These are phyloP conservation scores for Eruca vesicaria DNA, from an alignment of 441 rosid genomes.

Conservation along the genomic window DNA sequence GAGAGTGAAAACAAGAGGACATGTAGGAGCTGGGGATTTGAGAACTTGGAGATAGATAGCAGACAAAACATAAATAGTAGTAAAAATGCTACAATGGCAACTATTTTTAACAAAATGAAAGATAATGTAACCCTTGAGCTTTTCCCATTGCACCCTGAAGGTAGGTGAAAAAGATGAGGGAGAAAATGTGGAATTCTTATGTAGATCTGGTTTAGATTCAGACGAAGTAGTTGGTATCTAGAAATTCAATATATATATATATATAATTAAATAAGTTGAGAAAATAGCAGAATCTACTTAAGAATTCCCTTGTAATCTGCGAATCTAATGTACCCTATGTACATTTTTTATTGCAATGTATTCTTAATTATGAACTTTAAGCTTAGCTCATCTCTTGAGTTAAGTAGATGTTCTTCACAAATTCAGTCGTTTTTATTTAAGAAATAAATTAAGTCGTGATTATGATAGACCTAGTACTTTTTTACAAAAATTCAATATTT, in stretches of 20 bases:
- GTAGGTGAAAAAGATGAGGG: constrained; percentile 34
- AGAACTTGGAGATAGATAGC: constrained; percentile 60
- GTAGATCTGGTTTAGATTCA: constrained; percentile 32
- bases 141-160: constrained; percentile 94
- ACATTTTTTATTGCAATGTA: constrained; percentile 5
- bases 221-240: constrained; percentile 23
- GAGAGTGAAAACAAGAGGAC: constrained; percentile 76
- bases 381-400: neutral
- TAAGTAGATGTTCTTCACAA: neutral
- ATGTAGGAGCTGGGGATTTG: constrained; percentile 87
- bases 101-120: constrained; percentile 25
- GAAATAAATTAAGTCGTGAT: neutral
- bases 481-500: constrained; percentile 4
- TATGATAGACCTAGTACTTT: neutral
- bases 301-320: constrained; percentile 31
- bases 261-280: neutral
- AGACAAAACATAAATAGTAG: constrained; percentile 34
- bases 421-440: neutral
- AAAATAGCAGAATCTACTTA: constrained; percentile 26
- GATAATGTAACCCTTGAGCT: constrained; percentile 77
- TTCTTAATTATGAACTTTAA: constrained; percentile 1
- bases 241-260: neutral
- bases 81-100: constrained; percentile 36
- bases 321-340: constrained; percentile 9
- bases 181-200: constrained; percentile 30